These are phyloP conservation scores for Trichoderma gamsii DNA, from an alignment of 495 filamentous ascomycete species.

Conservation along the genomic window DNA sequence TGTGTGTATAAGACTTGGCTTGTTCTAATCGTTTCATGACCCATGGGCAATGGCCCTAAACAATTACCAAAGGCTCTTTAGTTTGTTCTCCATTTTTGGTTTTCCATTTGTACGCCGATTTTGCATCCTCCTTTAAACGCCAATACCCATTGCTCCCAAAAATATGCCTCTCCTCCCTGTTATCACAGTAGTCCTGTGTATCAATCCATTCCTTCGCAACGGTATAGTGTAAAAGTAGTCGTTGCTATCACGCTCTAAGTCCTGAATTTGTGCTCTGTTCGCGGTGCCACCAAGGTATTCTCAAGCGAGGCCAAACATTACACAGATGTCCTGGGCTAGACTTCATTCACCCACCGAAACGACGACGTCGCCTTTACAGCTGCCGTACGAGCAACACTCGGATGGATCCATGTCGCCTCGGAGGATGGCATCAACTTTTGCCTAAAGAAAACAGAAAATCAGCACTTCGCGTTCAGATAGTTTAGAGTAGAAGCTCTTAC, in stretches of 20 bases:
- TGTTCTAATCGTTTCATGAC: neutral
- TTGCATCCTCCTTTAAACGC: neutral
- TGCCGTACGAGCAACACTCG: constrained; percentile 45
- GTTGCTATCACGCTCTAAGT: neutral
- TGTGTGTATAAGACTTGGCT: neutral
- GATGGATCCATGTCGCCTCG: constrained; percentile 38
- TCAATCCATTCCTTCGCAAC: neutral
- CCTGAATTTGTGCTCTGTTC: neutral
- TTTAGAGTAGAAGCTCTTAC: neutral
- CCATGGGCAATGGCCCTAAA: neutral
- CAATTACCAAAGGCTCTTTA: neutral
- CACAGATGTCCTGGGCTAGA: neutral
- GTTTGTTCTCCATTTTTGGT: neutral
- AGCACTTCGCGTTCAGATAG: constrained; percentile 14
- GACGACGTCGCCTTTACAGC: constrained; percentile 42
- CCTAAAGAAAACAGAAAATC: constrained; percentile 24
- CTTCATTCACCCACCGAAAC: constrained; percentile 25
- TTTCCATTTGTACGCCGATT: neutral
- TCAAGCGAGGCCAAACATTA: neutral
- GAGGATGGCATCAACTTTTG: constrained; percentile 42
- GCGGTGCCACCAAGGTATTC: neutral
- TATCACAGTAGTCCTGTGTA: neutral
- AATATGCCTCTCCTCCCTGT: neutral
- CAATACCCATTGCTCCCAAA: neutral
- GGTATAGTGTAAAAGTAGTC: neutral